Percentiles rank a stretch among this genome's conserved stretches.
Evolutionary conservation across 129 eudicot genomes (phyloP).

Genomic region (Apium graveolens): DNA sequence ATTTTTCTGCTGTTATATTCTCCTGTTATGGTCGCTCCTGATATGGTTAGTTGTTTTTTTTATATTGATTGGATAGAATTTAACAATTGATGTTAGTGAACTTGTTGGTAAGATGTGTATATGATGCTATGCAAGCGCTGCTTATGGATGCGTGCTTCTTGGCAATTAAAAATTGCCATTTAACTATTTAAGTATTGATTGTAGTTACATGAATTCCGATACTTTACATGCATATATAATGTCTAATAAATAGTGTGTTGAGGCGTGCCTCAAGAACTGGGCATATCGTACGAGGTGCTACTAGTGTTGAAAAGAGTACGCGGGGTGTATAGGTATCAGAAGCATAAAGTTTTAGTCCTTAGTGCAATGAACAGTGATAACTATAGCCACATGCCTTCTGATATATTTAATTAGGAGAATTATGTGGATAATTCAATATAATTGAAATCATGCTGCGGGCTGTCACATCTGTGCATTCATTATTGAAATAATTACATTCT

Average conservation of each 20-base stretch:
- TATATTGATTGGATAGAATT: not conserved
- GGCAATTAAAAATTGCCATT: not conserved
- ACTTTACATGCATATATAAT: not conserved
- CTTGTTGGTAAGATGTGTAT: not conserved
- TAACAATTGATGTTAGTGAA: not conserved
- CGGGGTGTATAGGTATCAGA: not conserved
- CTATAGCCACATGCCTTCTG: not conserved
- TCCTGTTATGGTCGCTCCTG: not conserved
- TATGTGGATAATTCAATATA: not conserved
- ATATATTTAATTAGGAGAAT: not conserved
- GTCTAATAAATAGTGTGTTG: not conserved
- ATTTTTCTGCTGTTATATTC: not conserved
- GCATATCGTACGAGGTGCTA: not conserved
- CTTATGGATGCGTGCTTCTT: not conserved
- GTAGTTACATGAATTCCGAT: not conserved
- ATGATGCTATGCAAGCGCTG: not conserved
- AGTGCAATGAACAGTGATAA: not conserved
- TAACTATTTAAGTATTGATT: not conserved
- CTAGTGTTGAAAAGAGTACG: not conserved
- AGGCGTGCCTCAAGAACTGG: not conserved
- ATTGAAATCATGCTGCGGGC: not conserved
- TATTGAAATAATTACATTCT: not conserved
- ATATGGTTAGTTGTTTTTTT: not conserved
- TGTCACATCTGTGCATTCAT: not conserved
- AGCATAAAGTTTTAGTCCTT: not conserved